Evolutionary conservation across 768 basidiomycete species (phyloP).

Genomic region (Serendipita sp.): DNA sequence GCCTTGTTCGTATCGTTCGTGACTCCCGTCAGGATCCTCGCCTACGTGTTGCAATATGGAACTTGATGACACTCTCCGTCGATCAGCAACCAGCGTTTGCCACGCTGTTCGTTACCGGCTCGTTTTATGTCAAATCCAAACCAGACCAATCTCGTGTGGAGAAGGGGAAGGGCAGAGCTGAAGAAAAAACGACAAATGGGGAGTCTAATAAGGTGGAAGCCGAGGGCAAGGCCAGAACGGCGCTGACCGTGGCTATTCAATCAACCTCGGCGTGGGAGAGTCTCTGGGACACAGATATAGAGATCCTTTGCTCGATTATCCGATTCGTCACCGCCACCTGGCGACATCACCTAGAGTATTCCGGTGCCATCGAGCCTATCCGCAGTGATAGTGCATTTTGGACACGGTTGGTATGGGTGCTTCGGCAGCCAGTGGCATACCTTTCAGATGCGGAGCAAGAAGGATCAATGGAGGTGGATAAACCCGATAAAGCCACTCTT

Average conservation of each 20-base stretch:
- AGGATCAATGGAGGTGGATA: constrained; percentile 33
- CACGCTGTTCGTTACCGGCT: constrained; percentile 60
- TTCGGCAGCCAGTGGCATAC: constrained; percentile 55
- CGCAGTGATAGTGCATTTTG: constrained; percentile 51
- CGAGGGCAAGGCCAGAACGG: constrained; percentile 30
- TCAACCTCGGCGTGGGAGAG: constrained; percentile 55
- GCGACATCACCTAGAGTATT: constrained; percentile 69
- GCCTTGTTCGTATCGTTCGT: constrained; percentile 54
- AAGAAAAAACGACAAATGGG: constrained; percentile 17
- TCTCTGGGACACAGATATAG: constrained; percentile 63
- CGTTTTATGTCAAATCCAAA: constrained; percentile 35
- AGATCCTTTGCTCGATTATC: constrained; percentile 56
- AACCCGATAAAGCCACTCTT: constrained; percentile 9
- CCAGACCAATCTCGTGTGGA: constrained; percentile 27
- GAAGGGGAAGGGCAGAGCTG: constrained; percentile 9
- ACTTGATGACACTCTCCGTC: constrained; percentile 63
- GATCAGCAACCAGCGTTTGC: constrained; percentile 79
- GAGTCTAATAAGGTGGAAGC: constrained; percentile 13
- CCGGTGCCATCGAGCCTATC: constrained; percentile 36
- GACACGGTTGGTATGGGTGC: constrained; percentile 47
- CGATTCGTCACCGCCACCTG: constrained; percentile 64
- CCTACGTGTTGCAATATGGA: constrained; percentile 67
- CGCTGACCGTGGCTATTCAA: constrained; percentile 50
- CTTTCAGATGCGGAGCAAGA: constrained; percentile 50
- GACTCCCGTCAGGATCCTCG: constrained; percentile 67